These are phyloP conservation scores for Porogramme epimiltina DNA, from an alignment of 1,284 basidiomycete species.

Conservation along the genomic window DNA sequence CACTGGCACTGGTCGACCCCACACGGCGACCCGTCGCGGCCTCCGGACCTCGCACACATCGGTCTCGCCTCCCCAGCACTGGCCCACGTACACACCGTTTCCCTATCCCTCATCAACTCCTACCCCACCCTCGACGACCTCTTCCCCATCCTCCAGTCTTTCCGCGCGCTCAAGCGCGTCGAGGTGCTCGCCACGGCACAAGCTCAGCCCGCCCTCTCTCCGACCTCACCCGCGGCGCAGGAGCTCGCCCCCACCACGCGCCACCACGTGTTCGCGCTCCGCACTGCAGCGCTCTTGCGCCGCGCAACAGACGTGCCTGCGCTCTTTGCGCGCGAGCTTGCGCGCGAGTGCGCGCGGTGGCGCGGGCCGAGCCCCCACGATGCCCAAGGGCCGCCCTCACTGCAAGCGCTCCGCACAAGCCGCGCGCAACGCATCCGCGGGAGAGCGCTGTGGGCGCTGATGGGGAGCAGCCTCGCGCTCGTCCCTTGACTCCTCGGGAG, in stretches of 20 bases:
- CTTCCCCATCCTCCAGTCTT: constrained; percentile 7
- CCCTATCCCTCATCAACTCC: constrained; percentile 4
- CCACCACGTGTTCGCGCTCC: constrained; percentile 1
- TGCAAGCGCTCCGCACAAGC: not conserved
- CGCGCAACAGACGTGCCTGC: constrained; percentile 6
- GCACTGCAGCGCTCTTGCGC: constrained; percentile 5
- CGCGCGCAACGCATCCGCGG: not conserved
- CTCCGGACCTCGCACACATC: constrained; percentile 10
- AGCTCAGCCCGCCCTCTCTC: too few relatives aligned
- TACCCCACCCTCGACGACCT: constrained; percentile 4
- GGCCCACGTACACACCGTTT: constrained; percentile 1
- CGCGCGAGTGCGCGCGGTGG: not conserved
- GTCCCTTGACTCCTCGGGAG: too few relatives aligned
- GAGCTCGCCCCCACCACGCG: not conserved
- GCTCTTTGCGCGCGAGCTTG: constrained; percentile 11
- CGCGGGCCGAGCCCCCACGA: not conserved
- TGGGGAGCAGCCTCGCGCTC: not conserved
- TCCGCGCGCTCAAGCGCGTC: constrained; percentile 4
- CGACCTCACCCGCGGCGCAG: not conserved
- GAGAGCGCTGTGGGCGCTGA: constrained; percentile 1
- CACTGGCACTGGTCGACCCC: constrained; percentile 12
- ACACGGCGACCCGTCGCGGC: not conserved
- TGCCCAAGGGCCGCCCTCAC: not conserved
- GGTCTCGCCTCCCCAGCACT: constrained; percentile 7
- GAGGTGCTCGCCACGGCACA: constrained; percentile 1